phyloP scores from a whole-genome alignment of 2,329 filamentous ascomycete genomes.

The Seiridium cupressi region DNA sequence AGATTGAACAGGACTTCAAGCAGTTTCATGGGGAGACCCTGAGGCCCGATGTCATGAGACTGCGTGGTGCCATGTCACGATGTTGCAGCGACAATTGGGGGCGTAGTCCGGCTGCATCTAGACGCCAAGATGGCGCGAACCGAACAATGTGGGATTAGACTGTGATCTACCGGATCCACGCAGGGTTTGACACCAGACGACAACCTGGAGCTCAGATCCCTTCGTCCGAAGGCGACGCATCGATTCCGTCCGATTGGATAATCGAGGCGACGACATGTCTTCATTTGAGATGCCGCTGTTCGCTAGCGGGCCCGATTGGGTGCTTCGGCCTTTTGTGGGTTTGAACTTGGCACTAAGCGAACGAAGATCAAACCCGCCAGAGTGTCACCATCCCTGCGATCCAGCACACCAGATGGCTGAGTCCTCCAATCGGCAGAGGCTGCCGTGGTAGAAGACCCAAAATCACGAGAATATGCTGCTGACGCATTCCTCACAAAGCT shows the following conservation, averaged over 20 bases:
- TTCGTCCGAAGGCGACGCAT: neutral
- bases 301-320: neutral
- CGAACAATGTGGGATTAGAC: neutral
- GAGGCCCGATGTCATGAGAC: neutral
- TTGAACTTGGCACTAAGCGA: conserved; percentile 1
- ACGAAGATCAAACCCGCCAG: neutral
- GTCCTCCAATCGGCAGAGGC: too few relatives aligned
- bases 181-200: neutral
- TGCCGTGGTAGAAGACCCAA: too few relatives aligned
- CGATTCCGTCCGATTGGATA: neutral
- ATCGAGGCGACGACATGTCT: neutral
- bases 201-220: neutral
- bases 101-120: neutral
- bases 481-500: too few relatives aligned
- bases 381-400: neutral
- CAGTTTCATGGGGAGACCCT: neutral
- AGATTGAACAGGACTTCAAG: too few relatives aligned
- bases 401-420: too few relatives aligned
- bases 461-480: too few relatives aligned
- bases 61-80: neutral
- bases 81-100: neutral
- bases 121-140: neutral
- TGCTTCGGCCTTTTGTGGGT: neutral
- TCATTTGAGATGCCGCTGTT: neutral
- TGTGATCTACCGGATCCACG: neutral